phyloP scores from a whole-genome alignment of 805 yeast genomes.

The Monosporozyma yasuniensis region DNA sequence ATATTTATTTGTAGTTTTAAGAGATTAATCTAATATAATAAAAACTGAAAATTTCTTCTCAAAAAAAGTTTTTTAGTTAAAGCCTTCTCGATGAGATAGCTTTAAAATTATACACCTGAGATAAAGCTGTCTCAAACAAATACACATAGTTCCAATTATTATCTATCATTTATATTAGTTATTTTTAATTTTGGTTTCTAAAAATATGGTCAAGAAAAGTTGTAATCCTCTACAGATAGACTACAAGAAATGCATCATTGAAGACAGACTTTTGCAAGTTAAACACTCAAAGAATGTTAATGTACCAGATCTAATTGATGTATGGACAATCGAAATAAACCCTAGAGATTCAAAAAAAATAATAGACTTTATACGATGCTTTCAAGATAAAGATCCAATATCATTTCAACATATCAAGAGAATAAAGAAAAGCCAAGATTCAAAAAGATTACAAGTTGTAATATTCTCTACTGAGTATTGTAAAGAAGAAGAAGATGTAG shows the following conservation, averaged over 20 bases:
- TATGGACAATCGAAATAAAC: slow-evolving; percentile 42
- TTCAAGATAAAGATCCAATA: slow-evolving; percentile 23
- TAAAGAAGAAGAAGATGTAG: slow-evolving; percentile 22
- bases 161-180: too few species aligned
- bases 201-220: slow-evolving; percentile 32
- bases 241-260: slow-evolving; percentile 37
- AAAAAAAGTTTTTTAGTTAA: slow-evolving; percentile 48
- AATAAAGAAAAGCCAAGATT: slow-evolving; percentile 33
- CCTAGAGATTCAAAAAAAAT: slow-evolving; percentile 30
- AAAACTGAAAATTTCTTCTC: slow-evolving; percentile 46
- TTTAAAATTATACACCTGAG: too few species aligned
- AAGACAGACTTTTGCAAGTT: slow-evolving; percentile 40
- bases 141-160: too few species aligned
- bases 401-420: slow-evolving; percentile 41
- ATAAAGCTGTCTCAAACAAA: too few species aligned
- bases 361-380: slow-evolving; percentile 23
- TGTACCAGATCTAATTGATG: slow-evolving; percentile 27
- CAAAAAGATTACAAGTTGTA: slow-evolving; percentile 26
- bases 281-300: slow-evolving; percentile 18
- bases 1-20: too few species aligned
- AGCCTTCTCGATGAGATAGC: slow-evolving; percentile 58
- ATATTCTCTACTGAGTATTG: slow-evolving; percentile 38
- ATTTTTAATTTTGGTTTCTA: too few species aligned
- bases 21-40: too few species aligned
- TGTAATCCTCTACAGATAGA: slow-evolving; percentile 35